Base-by-base conservation (phyloP, 495 filamentous ascomycete genomes). In the Talaromyces proteolyticus region DNA sequence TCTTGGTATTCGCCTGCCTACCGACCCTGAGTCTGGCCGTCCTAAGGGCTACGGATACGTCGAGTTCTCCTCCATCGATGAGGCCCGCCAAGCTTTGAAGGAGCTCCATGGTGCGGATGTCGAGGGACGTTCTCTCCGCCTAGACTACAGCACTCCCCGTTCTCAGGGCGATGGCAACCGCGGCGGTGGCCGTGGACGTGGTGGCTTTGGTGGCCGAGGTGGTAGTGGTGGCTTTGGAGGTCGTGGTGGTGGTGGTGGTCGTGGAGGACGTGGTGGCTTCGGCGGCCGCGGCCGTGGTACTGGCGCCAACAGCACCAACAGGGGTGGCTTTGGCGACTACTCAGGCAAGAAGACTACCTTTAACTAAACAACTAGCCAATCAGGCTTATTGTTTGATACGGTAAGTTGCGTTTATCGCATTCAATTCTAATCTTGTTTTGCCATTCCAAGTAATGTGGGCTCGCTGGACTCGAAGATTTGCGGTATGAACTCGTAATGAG, bases 1-100 rank as follows among this genome's bases (percentile, higher is more conserved):
- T 64, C 74, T 81, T 52, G 85, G 86, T 57, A 82, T 96, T 52
- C 82, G 90, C 58, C 83, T 98, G 44, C 94, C 94, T 39, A 97
- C 92, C 50, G 89, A 97, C 61, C 76, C 70, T 76, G 90, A 95
- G 24, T 80, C 83, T 52, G 93, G 92, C 42, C 81, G 84, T 48
- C 86, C 81, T 64, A 96, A 97, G 81, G 93, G 93, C 47, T 97
- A 94, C 65, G 94, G 88, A 42, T 98, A 98, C 66, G 85, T 98
- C 44, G 83, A 85, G 58, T 95, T 88, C 75, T 67, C 70, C 37
- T 88, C 85, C 11, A 69, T 95, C 45, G 93, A 96, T 10, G 91
- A 96, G 60, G 89, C 93, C 47, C 86, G 85, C 69, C 67, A 69
- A 48, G 93, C 86, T 22, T 84, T 87, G 52, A 79, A 84, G 56